Evolutionary conservation across 306 rosid genomes (phyloP).

Genomic region (Prunus davidiana): DNA sequence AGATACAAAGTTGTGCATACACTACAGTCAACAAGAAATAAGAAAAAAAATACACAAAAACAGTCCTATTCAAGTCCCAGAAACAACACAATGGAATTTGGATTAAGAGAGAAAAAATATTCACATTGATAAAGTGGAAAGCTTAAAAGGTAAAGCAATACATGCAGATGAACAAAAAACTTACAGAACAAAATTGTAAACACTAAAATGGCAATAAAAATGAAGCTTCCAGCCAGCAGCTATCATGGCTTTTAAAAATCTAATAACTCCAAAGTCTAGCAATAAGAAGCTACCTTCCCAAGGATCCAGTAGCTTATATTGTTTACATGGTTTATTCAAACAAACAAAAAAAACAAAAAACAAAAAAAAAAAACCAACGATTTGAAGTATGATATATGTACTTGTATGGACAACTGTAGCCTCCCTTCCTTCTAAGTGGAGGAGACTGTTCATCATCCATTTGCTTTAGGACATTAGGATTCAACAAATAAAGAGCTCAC

Average conservation of each 20-base stretch:
- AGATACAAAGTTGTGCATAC: not conserved
- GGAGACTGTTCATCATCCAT: conserved; percentile 86
- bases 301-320: not conserved
- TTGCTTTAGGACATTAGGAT: conserved; percentile 66
- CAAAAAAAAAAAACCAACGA: not conserved
- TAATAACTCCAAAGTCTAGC: not conserved
- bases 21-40: not conserved
- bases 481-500: conserved; percentile 55
- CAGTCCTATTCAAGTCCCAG: not conserved
- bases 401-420: conserved; percentile 57
- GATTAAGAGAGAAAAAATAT: not conserved
- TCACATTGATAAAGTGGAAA: not conserved
- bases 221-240: not conserved
- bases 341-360: not conserved
- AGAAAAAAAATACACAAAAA: not conserved
- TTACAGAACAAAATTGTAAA: not conserved
- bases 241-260: not conserved
- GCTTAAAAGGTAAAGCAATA: not conserved
- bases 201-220: not conserved
- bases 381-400: no score
- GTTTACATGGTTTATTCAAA: not conserved
- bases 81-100: not conserved
- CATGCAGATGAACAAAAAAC: not conserved
- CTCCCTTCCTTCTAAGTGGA: conserved; percentile 57
- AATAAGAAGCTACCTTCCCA: not conserved